Evolutionary conservation across 768 basidiomycete genomes (phyloP), one percentile per base, ranked within the genome.

Genomic region (Megacollybia marginata): DNA sequence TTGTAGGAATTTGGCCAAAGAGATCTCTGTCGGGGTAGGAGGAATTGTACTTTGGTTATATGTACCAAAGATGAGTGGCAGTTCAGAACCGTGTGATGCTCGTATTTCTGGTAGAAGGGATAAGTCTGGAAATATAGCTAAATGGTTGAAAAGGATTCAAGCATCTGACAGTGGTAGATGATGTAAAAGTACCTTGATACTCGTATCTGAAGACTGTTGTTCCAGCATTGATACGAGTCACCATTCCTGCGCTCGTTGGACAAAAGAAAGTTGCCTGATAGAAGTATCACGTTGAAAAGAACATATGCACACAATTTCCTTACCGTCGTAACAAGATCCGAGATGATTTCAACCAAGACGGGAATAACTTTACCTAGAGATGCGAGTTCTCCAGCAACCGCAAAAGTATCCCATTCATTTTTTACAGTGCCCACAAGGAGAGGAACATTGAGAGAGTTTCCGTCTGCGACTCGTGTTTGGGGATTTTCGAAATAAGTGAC

Each of bases 121-220:
- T 19, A 71, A 65, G 40, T 67, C 65, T 5, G 64, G 65, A 48
- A 70, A 72, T n/a, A 70, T 57, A 20, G 57, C 69, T 70, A 19
- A 19, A 33, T 5, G 13, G 11, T 9, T 9, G 16, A 31, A 20
- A 40, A 7, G 15, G 18, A 40, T n/a, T 9, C n/a, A 19, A 13
- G 13, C 8, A n/a, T 42, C 19, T 11, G 9, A 11, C 12, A 18
- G 2, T 6, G 23, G 23, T 6, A 3, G n/a, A 32, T 20, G 13
- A 9, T 15, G 18, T 11, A 6, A 19, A 19, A 52, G 32, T 44
- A 62, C 59, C 60, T 53, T 63, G 60, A 51, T 63, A 66, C 50
- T 62, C 56, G 32, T 62, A 65, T 38, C 62, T 54, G 65, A 61
- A 65, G 2, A 63, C 59, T 4, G 61, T 53, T 12, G 62, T 58